These are phyloP conservation scores for Panicum miliaceum DNA, from an alignment of 176 grass and related monocot species.

Conservation along the genomic window DNA sequence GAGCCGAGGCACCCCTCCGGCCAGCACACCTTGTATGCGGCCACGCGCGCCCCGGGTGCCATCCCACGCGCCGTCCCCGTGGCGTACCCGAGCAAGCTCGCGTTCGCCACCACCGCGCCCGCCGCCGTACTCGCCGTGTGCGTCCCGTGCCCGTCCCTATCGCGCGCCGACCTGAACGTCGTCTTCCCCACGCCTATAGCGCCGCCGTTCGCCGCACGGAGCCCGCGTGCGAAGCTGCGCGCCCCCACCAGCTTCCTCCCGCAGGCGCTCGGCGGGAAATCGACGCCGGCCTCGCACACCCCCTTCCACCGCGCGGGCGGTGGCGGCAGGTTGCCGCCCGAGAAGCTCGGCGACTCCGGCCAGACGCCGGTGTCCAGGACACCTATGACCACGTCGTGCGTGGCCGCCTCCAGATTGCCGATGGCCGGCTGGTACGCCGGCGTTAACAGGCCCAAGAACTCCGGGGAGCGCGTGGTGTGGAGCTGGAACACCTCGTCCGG, in stretches of 20 bases:
- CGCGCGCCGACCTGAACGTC: conserved; percentile 66
- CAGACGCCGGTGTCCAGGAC: conserved; percentile 94
- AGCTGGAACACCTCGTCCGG: conserved; percentile 67
- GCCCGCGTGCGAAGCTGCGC: conserved; percentile 83
- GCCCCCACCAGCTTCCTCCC: conserved; percentile 86
- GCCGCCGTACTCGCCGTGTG: conserved; percentile 89
- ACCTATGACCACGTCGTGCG: conserved; percentile 79
- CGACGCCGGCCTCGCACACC: conserved; percentile 81
- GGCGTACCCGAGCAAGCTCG: conserved; percentile 91
- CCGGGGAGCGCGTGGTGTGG: conserved; percentile 83
- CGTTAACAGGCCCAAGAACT: conserved; percentile 73
- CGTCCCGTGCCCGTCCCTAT: conserved; percentile 90
- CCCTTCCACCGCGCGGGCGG: conserved; percentile 76
- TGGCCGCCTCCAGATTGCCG: conserved; percentile 54
- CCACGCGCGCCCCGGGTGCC: conserved; percentile 77
- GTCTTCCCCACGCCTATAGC: conserved; percentile 19
- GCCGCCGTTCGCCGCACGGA: conserved; percentile 55
- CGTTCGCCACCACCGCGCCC: conserved; percentile 68
- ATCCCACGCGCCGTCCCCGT: conserved; percentile 87
- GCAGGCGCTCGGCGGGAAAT: conserved; percentile 70
- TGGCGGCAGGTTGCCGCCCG: conserved; percentile 50
- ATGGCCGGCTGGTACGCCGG: conserved; percentile 57
- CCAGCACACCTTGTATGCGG: conserved; percentile 98
- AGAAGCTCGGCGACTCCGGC: conserved; percentile 85
- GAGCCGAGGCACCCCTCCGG: conserved; percentile 79